These are phyloP conservation scores for Geosmithia flava DNA, from an alignment of 2,329 filamentous ascomycete species.

Conservation along the genomic window DNA sequence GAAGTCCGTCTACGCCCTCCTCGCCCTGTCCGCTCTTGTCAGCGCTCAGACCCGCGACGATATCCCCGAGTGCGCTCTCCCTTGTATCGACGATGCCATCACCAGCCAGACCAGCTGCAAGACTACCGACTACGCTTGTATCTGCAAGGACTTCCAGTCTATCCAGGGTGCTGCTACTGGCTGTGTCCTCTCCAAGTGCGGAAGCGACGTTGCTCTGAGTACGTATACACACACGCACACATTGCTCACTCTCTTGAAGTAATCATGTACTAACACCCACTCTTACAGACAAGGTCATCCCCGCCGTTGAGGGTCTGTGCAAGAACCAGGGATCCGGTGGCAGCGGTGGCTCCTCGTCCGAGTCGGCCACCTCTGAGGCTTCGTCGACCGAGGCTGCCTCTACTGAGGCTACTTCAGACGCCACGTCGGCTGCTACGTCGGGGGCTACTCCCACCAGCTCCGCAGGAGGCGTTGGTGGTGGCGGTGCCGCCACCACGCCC, in stretches of 20 bases:
- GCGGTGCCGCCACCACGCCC: slow-evolving; percentile 2
- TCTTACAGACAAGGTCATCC: slow-evolving; percentile 23
- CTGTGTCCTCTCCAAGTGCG: slow-evolving; percentile 23
- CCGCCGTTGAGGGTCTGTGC: slow-evolving; percentile 23
- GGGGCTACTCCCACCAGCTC: neutral
- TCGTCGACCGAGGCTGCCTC: slow-evolving; percentile 2
- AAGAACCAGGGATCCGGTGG: slow-evolving; percentile 4
- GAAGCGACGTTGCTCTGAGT: slow-evolving; percentile 23
- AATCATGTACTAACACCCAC: neutral
- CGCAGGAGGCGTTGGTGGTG: neutral
- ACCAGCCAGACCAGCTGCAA: slow-evolving; percentile 16
- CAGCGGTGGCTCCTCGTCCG: neutral
- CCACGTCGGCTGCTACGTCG: slow-evolving; percentile 4
- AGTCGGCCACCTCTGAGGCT: slow-evolving; percentile 3
- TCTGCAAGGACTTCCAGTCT: slow-evolving; percentile 18
- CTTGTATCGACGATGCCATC: slow-evolving; percentile 21
- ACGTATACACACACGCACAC: slow-evolving; percentile 8
- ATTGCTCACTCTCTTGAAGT: neutral
- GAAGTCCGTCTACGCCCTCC: slow-evolving; percentile 22
- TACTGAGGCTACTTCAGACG: slow-evolving; percentile 5
- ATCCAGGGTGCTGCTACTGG: slow-evolving; percentile 17
- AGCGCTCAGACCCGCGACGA: slow-evolving; percentile 19
- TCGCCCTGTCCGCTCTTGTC: slow-evolving; percentile 19
- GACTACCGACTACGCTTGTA: slow-evolving; percentile 18
- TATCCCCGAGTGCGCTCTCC: slow-evolving; percentile 23